These are phyloP conservation scores for Fusarium musae DNA, from an alignment of 2,329 filamentous ascomycete genomes.

Conservation along the genomic window DNA sequence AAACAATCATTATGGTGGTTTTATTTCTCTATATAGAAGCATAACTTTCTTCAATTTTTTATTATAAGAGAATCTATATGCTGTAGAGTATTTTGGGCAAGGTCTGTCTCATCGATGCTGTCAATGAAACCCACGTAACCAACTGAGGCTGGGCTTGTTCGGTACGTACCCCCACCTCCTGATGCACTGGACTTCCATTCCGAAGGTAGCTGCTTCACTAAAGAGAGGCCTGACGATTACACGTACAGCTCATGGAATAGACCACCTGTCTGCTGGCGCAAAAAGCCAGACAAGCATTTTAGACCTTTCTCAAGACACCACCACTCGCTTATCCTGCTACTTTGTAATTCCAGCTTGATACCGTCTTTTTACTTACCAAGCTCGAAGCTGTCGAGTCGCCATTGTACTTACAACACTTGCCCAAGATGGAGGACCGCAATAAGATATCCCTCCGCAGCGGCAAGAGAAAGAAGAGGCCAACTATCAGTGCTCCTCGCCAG, in stretches of 20 bases:
- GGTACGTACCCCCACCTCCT: conserved; percentile 42
- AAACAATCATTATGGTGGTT: not conserved
- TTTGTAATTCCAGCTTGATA: not conserved
- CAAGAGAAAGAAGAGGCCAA: conserved; percentile 70
- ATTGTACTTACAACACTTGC: conserved; percentile 14
- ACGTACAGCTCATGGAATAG: conserved; percentile 28
- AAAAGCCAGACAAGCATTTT: conserved; percentile 25
- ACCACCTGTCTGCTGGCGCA: conserved; percentile 29
- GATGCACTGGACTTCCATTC: conserved; percentile 16
- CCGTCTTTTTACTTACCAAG: not conserved
- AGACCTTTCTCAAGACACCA: conserved; percentile 9
- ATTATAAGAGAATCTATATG: not conserved
- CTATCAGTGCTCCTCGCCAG: conserved; percentile 71
- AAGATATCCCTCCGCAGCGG: conserved; percentile 72
- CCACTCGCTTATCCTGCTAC: conserved; percentile 1
- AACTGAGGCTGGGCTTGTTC: conserved; percentile 22
- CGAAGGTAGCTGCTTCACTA: conserved; percentile 16
- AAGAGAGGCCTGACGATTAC: conserved; percentile 24
- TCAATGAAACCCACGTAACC: conserved; percentile 4
- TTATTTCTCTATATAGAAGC: not conserved
- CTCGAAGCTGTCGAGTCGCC: not conserved
- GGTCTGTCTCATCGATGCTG: not conserved
- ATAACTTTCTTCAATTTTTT: not conserved
- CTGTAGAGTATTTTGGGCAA: not conserved
- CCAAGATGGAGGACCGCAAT: conserved; percentile 67